Evolutionary conservation across 192 early-diverging fungal species (phyloP), one percentile per base, ranked within the genome.

Genomic region (Coemansia sp.): DNA sequence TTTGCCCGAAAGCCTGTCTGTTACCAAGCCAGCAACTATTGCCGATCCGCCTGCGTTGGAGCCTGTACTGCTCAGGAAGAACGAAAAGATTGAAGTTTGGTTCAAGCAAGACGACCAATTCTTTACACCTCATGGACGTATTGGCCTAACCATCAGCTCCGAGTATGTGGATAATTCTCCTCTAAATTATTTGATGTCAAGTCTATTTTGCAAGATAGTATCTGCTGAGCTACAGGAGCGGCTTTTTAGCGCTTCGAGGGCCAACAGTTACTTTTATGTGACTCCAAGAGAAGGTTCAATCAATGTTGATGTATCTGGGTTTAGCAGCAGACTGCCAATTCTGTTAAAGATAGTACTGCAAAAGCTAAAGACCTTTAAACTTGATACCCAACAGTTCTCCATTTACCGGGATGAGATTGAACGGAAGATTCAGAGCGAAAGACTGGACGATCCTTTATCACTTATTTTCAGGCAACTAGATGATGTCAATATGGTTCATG

Each of bases 291-390:
- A 86, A 7, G 90, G 94, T 51, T 86, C 80, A 3, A 76, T 94
- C 55, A 31, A 78, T 52, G 73, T 98, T 38, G 73, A 66, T 12
- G 64, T 95, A 13, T 73, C 72, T 16, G 96, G 96, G 9, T 98
- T 93, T 73, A 96, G 92, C 54, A 91, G 94, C 72, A 95, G 96
- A 69, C 79, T 95, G 0, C 71, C 78, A 11, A 76, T 87, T 0
- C 59, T 97, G 16, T 70, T 95, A 0, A 84, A 90, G 27, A 88
- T 88, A 29, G 86, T 95, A 6, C 72, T 92, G 9, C 54, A 87
- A 18, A 65, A 44, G 62, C 90, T 95, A 87, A 85, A 80, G 55
- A 75, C 74, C 16, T 84, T 93, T 10, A 67, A 86, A 33, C 76
- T 93, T 16, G 80, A 89, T 46, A 79, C 79, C 3, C 83, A 87